Evolutionary conservation across 73 alveolate species (phyloP).

Genomic region (Stentor roeselii): DNA sequence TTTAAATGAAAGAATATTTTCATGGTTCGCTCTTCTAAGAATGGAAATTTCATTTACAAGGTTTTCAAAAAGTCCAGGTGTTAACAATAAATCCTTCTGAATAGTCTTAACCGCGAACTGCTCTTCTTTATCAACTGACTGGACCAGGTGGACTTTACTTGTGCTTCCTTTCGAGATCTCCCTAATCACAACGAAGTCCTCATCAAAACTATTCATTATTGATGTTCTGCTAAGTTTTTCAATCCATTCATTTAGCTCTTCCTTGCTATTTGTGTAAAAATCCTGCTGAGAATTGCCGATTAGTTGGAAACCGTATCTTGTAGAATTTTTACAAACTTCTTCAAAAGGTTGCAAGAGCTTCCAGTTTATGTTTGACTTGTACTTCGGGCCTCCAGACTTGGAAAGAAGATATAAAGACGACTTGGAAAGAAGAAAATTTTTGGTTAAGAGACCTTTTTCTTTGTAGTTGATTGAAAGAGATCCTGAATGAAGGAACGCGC

Average conservation of each 20-base stretch:
- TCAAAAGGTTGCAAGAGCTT: not conserved
- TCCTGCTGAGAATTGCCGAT: not conserved
- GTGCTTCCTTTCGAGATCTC: not conserved
- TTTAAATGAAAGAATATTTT: slow-evolving; percentile 35
- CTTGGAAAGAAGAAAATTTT: not conserved
- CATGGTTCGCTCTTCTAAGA: slow-evolving; percentile 29
- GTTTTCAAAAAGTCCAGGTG: not conserved
- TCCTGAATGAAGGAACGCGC: not conserved
- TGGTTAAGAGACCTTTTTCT: not conserved
- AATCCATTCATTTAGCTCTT: slow-evolving; percentile 12
- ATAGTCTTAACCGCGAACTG: not conserved
- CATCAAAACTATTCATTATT: not conserved
- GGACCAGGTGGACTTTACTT: not conserved
- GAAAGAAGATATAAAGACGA: not conserved
- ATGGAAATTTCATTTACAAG: not conserved
- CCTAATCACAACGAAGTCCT: not conserved
- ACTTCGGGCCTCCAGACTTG: not conserved
- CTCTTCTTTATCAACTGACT: not conserved
- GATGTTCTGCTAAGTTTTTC: slow-evolving; percentile 7
- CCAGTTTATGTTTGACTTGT: not conserved
- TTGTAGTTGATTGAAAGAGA: not conserved
- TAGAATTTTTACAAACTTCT: not conserved
- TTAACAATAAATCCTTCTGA: not conserved
- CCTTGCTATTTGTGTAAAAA: not conserved
- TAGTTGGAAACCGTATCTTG: not conserved